Evolutionary conservation across 208 protist species (phyloP).

Genomic region (Tritrichomonas foetus): DNA sequence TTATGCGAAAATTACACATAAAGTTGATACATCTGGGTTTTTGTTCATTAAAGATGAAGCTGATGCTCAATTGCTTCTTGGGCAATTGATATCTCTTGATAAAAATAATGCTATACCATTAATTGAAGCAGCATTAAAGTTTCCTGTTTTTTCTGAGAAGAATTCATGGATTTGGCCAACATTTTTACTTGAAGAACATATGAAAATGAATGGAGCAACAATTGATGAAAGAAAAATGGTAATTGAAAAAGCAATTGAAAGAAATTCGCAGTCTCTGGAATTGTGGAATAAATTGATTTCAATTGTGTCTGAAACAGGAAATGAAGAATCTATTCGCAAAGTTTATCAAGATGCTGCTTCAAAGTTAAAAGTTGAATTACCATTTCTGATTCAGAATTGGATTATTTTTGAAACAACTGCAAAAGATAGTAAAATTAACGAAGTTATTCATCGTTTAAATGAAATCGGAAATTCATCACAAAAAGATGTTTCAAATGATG

Average conservation of each 20-base stretch:
- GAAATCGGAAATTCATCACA: background rate
- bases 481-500: too few species aligned
- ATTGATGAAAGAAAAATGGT: background rate
- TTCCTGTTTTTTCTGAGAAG: background rate
- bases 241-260: background rate
- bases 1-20: background rate
- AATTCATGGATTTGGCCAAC: background rate
- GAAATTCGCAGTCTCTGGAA: background rate
- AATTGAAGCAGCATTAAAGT: background rate
- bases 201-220: background rate
- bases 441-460: background rate
- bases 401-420: background rate
- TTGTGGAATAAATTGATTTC: background rate
- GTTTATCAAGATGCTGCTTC: background rate
- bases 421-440: background rate
- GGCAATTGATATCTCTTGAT: background rate
- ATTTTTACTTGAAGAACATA: background rate
- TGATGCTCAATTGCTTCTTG: background rate
- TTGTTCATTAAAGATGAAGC: background rate
- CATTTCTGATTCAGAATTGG: background rate
- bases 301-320: background rate
- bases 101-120: background rate
- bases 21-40: background rate
- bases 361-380: background rate
- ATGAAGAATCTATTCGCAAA: background rate